phyloP scores from a whole-genome alignment of 129 eudicot genomes.

The Flaveria linearis region DNA sequence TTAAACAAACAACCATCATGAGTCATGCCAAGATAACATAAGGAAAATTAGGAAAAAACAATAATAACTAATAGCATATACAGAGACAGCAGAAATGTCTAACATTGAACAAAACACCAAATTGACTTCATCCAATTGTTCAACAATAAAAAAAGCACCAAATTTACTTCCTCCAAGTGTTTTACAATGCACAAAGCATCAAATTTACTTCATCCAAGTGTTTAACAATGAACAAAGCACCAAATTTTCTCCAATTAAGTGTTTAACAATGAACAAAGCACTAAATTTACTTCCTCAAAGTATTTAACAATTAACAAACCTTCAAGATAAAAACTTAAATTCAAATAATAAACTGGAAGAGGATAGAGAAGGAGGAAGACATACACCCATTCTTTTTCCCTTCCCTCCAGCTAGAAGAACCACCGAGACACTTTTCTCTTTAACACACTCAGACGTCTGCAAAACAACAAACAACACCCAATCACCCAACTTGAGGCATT shows the following conservation, averaged over 20 bases:
- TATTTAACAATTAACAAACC: too few species aligned
- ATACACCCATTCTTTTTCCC: conserved; percentile 98
- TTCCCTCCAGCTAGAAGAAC: conserved; percentile 96
- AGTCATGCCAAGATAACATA: conserved; percentile 16
- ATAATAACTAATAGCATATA: conserved; percentile 8
- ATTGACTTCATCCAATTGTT: too few species aligned
- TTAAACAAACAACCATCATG: conserved; percentile 16
- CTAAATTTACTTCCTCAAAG: too few species aligned
- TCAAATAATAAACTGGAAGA: neutral
- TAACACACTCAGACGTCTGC: conserved; percentile 62
- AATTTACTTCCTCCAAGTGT: too few species aligned
- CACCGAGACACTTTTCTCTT: conserved; percentile 90
- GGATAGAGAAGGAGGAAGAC: conserved; percentile 17
- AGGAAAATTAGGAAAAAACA: neutral
- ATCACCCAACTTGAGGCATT: neutral
- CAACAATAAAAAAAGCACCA: too few species aligned
- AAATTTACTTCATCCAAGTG: too few species aligned
- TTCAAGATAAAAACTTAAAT: neutral
- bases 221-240: too few species aligned
- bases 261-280: too few species aligned
- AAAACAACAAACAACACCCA: conserved; percentile 8
- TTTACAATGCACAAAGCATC: too few species aligned
- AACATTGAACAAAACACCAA: conserved; percentile 3
- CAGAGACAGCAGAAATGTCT: neutral
- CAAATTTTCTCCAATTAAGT: too few species aligned